phyloP scores from a whole-genome alignment of 345 rosid species.

The Lenwebbia sp. region DNA sequence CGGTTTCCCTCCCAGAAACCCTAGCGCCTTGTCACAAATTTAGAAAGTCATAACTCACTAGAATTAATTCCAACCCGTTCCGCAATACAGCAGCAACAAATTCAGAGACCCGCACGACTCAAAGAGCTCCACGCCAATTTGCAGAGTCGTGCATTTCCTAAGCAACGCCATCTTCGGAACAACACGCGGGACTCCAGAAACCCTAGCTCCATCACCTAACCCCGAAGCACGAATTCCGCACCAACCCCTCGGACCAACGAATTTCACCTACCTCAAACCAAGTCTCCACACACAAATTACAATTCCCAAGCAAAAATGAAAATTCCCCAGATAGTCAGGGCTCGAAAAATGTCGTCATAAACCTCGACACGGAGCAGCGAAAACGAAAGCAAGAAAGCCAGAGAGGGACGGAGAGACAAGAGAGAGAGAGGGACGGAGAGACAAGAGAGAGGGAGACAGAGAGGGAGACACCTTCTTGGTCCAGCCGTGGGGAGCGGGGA shows the following conservation, averaged over 20 bases:
- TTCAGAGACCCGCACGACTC: neutral
- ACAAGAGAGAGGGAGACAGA: neutral
- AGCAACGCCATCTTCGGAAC: neutral
- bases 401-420: neutral
- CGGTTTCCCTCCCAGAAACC: neutral
- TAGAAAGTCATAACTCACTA: neutral
- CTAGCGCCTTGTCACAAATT: neutral
- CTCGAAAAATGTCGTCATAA: neutral
- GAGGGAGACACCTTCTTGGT: conserved; percentile 16
- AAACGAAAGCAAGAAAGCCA: neutral
- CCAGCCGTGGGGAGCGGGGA: conserved; percentile 42
- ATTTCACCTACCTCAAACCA: neutral
- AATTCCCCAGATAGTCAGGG: neutral
- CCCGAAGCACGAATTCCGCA: neutral
- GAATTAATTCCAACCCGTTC: neutral
- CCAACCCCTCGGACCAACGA: neutral
- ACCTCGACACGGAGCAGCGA: neutral
- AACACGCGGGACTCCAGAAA: neutral
- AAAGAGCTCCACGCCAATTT: neutral
- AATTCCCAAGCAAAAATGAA: neutral
- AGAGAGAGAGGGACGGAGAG: neutral
- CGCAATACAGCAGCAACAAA: neutral
- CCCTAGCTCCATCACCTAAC: neutral
- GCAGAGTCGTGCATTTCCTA: neutral
- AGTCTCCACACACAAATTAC: neutral